These are phyloP conservation scores for Chaetomiaceae sp. DNA, from an alignment of 2,329 filamentous ascomycete species.

Conservation along the genomic window DNA sequence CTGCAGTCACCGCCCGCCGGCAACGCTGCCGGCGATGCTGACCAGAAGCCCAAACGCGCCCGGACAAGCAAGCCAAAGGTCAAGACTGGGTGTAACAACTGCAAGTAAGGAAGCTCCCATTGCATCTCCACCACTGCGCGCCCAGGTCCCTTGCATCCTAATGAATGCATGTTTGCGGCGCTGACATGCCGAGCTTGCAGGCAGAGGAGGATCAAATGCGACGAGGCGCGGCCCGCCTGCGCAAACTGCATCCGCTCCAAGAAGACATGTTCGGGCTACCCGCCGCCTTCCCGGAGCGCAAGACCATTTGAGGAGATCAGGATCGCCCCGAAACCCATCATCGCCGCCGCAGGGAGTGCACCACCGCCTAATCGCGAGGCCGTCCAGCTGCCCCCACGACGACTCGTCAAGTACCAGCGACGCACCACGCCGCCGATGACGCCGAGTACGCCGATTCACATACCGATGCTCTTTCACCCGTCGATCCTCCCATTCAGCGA, in stretches of 20 bases:
- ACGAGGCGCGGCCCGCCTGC: slow-evolving; percentile 57
- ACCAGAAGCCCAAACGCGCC: slow-evolving; percentile 38
- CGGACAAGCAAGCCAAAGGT: slow-evolving; percentile 57
- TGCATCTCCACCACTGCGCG: not conserved
- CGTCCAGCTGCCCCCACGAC: slow-evolving; percentile 22
- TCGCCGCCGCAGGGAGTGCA: slow-evolving; percentile 14
- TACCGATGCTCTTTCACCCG: slow-evolving; percentile 34
- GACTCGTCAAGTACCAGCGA: slow-evolving; percentile 28
- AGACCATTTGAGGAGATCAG: slow-evolving; percentile 43
- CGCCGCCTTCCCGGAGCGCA: slow-evolving; percentile 47
- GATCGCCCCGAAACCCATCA: slow-evolving; percentile 45
- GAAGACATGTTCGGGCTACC: slow-evolving; percentile 57
- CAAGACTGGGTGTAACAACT: slow-evolving; percentile 62
- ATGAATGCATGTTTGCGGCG: slow-evolving; percentile 5
- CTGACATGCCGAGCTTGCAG: slow-evolving; percentile 33
- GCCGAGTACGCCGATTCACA: slow-evolving; percentile 23
- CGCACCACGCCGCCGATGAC: slow-evolving; percentile 35
- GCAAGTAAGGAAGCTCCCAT: slow-evolving; percentile 52
- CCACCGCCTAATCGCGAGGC: slow-evolving; percentile 24
- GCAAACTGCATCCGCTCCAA: slow-evolving; percentile 55
- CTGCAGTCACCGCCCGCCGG: slow-evolving; percentile 6
- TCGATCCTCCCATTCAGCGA: slow-evolving; percentile 46
- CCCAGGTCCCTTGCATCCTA: not conserved
- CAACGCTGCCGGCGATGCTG: slow-evolving; percentile 22
- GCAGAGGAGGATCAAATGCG: slow-evolving; percentile 60